phyloP scores from a whole-genome alignment of 495 filamentous ascomycete species.

The Podospora pseudopauciseta region DNA sequence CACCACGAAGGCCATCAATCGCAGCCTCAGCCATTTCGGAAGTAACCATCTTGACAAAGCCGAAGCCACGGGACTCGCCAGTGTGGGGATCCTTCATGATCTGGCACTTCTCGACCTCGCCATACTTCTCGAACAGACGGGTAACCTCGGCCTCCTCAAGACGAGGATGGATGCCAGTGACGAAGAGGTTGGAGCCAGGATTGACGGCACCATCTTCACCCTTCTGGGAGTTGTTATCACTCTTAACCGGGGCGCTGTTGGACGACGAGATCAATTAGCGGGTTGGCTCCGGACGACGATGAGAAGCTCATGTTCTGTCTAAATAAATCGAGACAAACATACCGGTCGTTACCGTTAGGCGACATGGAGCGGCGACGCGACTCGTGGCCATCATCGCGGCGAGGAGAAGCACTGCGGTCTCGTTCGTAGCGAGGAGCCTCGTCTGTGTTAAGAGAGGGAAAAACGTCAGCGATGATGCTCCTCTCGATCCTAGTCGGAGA shows the following conservation, averaged over 20 bases:
- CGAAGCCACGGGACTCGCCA: slow-evolving; percentile 97
- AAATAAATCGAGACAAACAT: slow-evolving; percentile 35
- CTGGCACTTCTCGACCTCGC: slow-evolving; percentile 96
- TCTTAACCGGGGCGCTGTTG: slow-evolving; percentile 28
- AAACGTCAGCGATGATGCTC: slow-evolving; percentile 1
- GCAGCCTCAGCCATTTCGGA: slow-evolving; percentile 92
- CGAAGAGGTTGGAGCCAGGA: slow-evolving; percentile 96
- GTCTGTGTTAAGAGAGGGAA: slow-evolving; percentile 44
- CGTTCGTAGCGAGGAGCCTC: slow-evolving; percentile 71
- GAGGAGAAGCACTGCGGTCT: slow-evolving; percentile 90
- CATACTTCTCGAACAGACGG: slow-evolving; percentile 96
- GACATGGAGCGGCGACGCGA: slow-evolving; percentile 74
- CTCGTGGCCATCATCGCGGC: slow-evolving; percentile 66
- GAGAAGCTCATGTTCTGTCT: neutral
- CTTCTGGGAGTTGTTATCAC: slow-evolving; percentile 44
- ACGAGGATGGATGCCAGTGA: slow-evolving; percentile 95
- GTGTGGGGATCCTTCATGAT: slow-evolving; percentile 99
- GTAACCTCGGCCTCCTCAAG: slow-evolving; percentile 87
- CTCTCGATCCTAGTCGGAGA: neutral
- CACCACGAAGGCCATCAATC: slow-evolving; percentile 92
- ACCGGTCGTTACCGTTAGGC: slow-evolving; percentile 69
- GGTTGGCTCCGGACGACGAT: neutral
- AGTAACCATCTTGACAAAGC: slow-evolving; percentile 98
- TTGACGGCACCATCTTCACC: slow-evolving; percentile 81
- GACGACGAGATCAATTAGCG: slow-evolving; percentile 8